Percentiles rank a stretch among this genome's conserved stretches.
Evolutionary conservation across 108 stramenopile species (phyloP).

Genomic region (Pseudonitzschia multiseries): DNA sequence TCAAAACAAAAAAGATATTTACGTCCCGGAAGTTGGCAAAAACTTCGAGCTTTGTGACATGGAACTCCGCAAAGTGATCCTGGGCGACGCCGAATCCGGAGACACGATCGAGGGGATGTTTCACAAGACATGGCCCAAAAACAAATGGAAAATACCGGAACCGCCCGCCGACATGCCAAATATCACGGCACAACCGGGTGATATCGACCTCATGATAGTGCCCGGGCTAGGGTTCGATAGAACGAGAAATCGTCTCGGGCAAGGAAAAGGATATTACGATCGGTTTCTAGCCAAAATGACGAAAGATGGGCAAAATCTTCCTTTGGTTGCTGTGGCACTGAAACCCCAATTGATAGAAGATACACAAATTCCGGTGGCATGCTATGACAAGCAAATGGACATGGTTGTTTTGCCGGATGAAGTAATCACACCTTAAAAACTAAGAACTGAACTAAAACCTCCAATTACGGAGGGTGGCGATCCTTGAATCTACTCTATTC

Average conservation of each 20-base stretch:
- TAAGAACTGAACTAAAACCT: background rate
- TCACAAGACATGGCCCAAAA: slow-evolving; percentile 77
- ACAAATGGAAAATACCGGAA: slow-evolving; percentile 91
- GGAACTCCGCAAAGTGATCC: slow-evolving; percentile 71
- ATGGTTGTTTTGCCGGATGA: slow-evolving; percentile 55
- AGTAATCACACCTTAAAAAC: slow-evolving; percentile 10
- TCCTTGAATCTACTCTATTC: background rate
- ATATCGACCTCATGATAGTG: slow-evolving; percentile 80
- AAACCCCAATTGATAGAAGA: slow-evolving; percentile 52
- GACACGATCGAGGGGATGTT: slow-evolving; percentile 35
- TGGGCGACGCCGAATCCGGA: slow-evolving; percentile 13
- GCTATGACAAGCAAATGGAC: slow-evolving; percentile 73
- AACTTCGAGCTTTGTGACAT: slow-evolving; percentile 86
- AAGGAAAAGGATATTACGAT: slow-evolving; percentile 94
- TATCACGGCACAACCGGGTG: slow-evolving; percentile 67
- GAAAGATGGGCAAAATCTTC: slow-evolving; percentile 23
- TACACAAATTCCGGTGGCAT: slow-evolving; percentile 49
- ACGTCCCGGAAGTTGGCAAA: slow-evolving; percentile 85
- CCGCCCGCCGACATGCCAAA: slow-evolving; percentile 58
- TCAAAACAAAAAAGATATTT: slow-evolving; percentile 54
- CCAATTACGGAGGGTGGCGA: background rate
- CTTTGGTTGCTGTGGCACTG: slow-evolving; percentile 76
- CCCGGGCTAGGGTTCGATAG: slow-evolving; percentile 87
- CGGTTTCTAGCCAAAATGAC: slow-evolving; percentile 78
- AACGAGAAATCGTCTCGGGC: slow-evolving; percentile 68